These are phyloP conservation scores for Rachicladosporium sp. DNA, from an alignment of 2,329 filamentous ascomycete species.

Conservation along the genomic window DNA sequence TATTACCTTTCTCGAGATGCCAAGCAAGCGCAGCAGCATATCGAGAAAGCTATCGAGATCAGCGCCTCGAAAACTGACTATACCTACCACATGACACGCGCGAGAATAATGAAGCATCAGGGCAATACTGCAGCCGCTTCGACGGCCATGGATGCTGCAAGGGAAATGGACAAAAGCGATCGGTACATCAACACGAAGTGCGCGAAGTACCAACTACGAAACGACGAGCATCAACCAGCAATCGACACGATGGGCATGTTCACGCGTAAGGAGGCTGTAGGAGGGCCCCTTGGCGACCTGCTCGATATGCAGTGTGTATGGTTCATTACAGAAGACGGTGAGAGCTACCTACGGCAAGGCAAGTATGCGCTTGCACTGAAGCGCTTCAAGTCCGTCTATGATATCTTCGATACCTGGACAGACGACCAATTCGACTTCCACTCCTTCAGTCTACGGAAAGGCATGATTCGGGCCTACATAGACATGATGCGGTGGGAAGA, in stretches of 20 bases:
- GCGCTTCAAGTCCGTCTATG: conserved; percentile 74
- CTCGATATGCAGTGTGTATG: conserved; percentile 98
- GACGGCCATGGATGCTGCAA: conserved; percentile 76
- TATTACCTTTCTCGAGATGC: conserved; percentile 80
- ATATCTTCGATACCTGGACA: conserved; percentile 94
- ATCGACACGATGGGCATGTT: conserved; percentile 86
- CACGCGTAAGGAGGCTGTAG: conserved; percentile 78
- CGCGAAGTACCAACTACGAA: conserved; percentile 90
- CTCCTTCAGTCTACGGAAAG: conserved; percentile 91
- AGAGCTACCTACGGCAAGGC: conserved; percentile 71
- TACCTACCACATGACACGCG: conserved; percentile 87
- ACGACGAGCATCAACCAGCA: conserved; percentile 77
- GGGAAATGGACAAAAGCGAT: conserved; percentile 75
- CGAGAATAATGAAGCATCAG: conserved; percentile 83
- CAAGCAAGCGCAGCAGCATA: conserved; percentile 64
- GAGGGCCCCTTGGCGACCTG: conserved; percentile 79
- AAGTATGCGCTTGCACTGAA: conserved; percentile 81
- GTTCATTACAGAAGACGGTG: conserved; percentile 91
- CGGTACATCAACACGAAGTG: conserved; percentile 98
- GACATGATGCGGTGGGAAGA: conserved; percentile 98
- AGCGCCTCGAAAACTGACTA: conserved; percentile 78
- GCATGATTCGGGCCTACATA: conserved; percentile 85
- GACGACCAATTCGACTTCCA: conserved; percentile 99
- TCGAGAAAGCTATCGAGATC: conserved; percentile 71
- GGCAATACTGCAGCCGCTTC: conserved; percentile 71